Evolutionary conservation across 768 basidiomycete genomes (phyloP).

Genomic region (Tricholoma matsutake): DNA sequence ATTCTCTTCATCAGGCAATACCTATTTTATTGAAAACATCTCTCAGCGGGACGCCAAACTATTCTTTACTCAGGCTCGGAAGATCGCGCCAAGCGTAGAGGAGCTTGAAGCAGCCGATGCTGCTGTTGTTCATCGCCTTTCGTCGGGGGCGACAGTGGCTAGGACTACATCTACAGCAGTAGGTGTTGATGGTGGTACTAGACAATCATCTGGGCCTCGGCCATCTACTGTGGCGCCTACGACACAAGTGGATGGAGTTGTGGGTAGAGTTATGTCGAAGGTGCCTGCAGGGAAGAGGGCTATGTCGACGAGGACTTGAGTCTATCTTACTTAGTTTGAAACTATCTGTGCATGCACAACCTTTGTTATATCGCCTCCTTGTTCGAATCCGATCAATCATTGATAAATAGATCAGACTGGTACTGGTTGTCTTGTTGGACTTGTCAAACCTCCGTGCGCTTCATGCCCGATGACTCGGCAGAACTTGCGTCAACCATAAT

Average conservation of each 20-base stretch:
- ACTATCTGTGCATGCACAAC: neutral
- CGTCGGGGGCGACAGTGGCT: conserved; percentile 7
- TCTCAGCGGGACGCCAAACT: conserved; percentile 73
- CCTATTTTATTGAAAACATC: conserved; percentile 90
- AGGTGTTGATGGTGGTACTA: neutral
- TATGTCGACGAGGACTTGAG: conserved; percentile 3
- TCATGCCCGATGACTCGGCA: too few species aligned
- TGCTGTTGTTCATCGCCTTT: conserved; percentile 3
- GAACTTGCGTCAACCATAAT: too few species aligned
- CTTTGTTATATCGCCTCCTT: too few species aligned
- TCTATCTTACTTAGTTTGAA: neutral
- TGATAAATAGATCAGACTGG: too few species aligned
- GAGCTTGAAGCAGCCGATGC: conserved; percentile 1
- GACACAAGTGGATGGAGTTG: conserved; percentile 1
- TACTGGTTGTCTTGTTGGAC: too few species aligned
- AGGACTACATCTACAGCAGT: conserved; percentile 1
- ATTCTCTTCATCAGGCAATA: conserved; percentile 61
- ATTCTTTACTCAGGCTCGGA: conserved; percentile 89
- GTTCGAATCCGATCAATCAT: too few species aligned
- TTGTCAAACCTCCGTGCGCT: too few species aligned
- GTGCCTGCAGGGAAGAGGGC: conserved; percentile 11
- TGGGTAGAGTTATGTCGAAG: conserved; percentile 5
- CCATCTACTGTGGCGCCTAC: conserved; percentile 12
- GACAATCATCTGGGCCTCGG: conserved; percentile 1
- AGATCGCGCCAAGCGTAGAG: conserved; percentile 23